Evolutionary conservation across 2,329 filamentous ascomycete species (phyloP).

Genomic region (Aureobasidium melanogenum): DNA sequence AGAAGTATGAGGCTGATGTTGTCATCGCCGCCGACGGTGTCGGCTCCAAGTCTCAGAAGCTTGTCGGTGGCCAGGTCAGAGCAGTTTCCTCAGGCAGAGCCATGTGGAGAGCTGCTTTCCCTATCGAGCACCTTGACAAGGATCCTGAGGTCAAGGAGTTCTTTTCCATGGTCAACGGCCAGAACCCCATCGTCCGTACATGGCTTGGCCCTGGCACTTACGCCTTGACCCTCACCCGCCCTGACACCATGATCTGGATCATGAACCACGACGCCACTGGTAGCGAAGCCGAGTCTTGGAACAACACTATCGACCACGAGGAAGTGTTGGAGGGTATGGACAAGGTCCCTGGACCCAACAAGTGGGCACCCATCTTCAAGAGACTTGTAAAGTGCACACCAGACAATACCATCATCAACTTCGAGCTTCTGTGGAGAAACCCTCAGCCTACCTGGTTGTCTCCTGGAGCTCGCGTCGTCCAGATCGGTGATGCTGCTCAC

Average conservation of each 20-base stretch:
- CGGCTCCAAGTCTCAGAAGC: constrained; percentile 36
- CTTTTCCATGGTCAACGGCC: constrained; percentile 34
- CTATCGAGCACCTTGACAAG: constrained; percentile 35
- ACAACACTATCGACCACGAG: constrained; percentile 36
- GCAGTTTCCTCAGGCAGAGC: constrained; percentile 24
- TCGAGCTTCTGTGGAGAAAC: constrained; percentile 34
- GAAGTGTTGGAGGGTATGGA: constrained; percentile 40
- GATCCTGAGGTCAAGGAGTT: constrained; percentile 39
- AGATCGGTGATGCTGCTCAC: constrained; percentile 38
- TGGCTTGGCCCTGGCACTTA: constrained; percentile 36
- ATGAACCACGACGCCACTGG: constrained; percentile 41
- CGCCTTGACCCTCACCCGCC: constrained; percentile 36
- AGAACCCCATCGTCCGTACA: constrained; percentile 38
- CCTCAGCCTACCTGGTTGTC: constrained; percentile 38
- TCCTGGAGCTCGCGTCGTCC: constrained; percentile 33
- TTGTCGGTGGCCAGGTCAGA: constrained; percentile 37
- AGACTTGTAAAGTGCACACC: constrained; percentile 36
- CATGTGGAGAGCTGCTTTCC: constrained; percentile 27
- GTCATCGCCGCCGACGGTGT: constrained; percentile 30
- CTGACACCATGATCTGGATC: constrained; percentile 42
- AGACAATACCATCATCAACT: constrained; percentile 40
- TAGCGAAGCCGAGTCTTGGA: constrained; percentile 38
- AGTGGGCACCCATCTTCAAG: constrained; percentile 39
- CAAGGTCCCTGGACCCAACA: constrained; percentile 33
- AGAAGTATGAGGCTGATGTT: constrained; percentile 33